Percentiles rank a stretch among this genome's conserved stretches.
These are phyloP conservation scores for Cicer judaicum DNA, from an alignment of 306 rosid genomes.

Conservation along the genomic window DNA sequence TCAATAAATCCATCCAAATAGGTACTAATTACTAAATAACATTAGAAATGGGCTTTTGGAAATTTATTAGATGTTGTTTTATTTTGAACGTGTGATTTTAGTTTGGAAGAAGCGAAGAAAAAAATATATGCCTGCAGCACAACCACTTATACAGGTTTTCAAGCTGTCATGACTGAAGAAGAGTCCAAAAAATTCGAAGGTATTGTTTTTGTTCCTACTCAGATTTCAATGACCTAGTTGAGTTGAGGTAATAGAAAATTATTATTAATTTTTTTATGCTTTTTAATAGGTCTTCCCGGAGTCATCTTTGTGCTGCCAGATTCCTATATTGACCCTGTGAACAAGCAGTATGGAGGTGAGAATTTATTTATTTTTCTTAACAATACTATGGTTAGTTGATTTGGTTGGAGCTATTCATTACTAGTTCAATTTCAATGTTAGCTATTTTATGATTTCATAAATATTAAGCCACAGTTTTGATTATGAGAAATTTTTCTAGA, in stretches of 20 bases:
- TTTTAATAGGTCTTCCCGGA: slow-evolving; percentile 65
- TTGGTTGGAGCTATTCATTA: slow-evolving; percentile 10
- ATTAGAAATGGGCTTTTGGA: background rate
- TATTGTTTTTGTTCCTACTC: slow-evolving; percentile 35
- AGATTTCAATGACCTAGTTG: background rate
- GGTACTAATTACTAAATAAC: too few relatives aligned
- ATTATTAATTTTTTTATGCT: slow-evolving; percentile 6
- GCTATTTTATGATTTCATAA: background rate
- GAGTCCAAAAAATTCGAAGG: slow-evolving; percentile 85
- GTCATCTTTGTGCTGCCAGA: slow-evolving; percentile 84
- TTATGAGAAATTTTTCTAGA: slow-evolving; percentile 10
- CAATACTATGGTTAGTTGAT: background rate
- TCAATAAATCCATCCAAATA: too few relatives aligned
- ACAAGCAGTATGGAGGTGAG: slow-evolving; percentile 92
- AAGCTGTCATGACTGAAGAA: slow-evolving; percentile 75
- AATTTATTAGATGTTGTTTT: background rate
- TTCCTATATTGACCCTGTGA: slow-evolving; percentile 76
- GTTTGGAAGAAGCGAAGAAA: slow-evolving; percentile 86
- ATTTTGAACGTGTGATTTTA: slow-evolving; percentile 47
- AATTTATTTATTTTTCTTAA: background rate
- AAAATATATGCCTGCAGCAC: slow-evolving; percentile 94
- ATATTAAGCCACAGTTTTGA: background rate
- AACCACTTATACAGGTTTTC: slow-evolving; percentile 82
- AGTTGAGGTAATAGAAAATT: background rate
- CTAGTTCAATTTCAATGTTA: background rate